These are phyloP conservation scores for Annona squamosa DNA, from an alignment of 164 flowering plant species.

Conservation along the genomic window DNA sequence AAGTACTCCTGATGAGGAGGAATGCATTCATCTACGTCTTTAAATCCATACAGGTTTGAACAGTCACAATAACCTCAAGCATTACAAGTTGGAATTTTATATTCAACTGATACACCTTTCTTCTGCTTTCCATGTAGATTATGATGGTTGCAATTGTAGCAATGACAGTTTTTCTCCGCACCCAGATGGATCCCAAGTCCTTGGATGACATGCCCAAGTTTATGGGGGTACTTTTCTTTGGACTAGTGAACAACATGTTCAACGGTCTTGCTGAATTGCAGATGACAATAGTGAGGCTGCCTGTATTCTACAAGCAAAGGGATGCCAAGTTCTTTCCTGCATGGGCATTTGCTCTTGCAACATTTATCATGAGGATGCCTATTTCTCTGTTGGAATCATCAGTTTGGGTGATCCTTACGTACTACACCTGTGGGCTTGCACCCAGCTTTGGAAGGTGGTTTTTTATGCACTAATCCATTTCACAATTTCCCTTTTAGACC, in stretches of 20 bases:
- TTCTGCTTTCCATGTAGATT: conserved; percentile 26
- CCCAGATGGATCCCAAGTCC: conserved; percentile 30
- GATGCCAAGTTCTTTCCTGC: conserved; percentile 37
- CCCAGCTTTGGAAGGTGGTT: conserved; percentile 48
- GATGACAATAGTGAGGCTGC: conserved; percentile 29
- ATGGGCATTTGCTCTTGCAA: conserved; percentile 57
- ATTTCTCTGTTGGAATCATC: conserved; percentile 40
- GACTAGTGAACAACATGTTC: conserved; percentile 27
- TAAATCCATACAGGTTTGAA: conserved; percentile 40
- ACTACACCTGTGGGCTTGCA: conserved; percentile 56
- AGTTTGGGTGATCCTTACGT: conserved; percentile 43
- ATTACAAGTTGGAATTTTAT: neutral
- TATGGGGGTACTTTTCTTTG: conserved; percentile 33
- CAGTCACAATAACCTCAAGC: too few relatives aligned
- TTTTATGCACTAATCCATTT: neutral
- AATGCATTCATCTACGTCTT: conserved; percentile 54
- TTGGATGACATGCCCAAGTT: conserved; percentile 20
- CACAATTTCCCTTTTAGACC: neutral
- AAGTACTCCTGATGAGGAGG: conserved; percentile 57
- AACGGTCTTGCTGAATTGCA: conserved; percentile 34
- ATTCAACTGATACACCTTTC: neutral
- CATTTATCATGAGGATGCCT: conserved; percentile 55
- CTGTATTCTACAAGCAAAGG: conserved; percentile 42
- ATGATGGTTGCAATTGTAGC: conserved; percentile 24
- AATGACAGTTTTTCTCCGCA: conserved; percentile 47